Conservation (phyloP, 2,329 filamentous ascomycete species). For the Trichoderma guizhouense region DNA sequence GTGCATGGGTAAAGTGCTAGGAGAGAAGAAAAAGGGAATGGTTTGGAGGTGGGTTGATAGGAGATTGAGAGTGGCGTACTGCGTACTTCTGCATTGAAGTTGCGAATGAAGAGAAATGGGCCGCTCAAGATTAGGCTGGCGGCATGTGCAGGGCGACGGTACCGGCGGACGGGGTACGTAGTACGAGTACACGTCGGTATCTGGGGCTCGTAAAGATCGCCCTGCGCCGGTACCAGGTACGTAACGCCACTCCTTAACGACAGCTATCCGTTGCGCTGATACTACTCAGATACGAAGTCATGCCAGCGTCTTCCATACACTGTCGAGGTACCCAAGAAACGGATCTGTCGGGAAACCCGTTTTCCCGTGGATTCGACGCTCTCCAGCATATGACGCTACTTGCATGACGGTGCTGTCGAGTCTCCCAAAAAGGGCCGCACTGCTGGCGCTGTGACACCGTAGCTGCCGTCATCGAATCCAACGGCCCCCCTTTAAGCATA, state of each 20-base stretch:
- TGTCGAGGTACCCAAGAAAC: not conserved
- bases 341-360: slow-evolving; percentile 5
- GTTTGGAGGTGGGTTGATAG: not conserved
- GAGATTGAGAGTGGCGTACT: not conserved
- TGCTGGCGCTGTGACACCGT: not conserved
- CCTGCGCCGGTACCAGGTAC: not conserved
- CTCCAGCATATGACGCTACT: not conserved
- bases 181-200: not conserved
- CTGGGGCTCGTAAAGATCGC: not conserved
- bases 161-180: not conserved
- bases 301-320: not conserved
- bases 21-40: not conserved
- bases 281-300: not conserved
- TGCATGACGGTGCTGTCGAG: not conserved
- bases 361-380: not conserved
- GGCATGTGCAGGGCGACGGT: not conserved
- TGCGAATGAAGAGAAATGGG: not conserved
- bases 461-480: slow-evolving; percentile 1
- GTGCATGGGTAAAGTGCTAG: not conserved
- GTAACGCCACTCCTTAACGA: not conserved
- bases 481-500: not conserved
- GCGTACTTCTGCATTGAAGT: not conserved
- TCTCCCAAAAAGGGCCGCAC: not conserved
- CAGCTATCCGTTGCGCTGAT: no score
- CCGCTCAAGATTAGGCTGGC: not conserved